phyloP scores from a whole-genome alignment of 495 filamentous ascomycete genomes.

The Penicillium bovifimosum region DNA sequence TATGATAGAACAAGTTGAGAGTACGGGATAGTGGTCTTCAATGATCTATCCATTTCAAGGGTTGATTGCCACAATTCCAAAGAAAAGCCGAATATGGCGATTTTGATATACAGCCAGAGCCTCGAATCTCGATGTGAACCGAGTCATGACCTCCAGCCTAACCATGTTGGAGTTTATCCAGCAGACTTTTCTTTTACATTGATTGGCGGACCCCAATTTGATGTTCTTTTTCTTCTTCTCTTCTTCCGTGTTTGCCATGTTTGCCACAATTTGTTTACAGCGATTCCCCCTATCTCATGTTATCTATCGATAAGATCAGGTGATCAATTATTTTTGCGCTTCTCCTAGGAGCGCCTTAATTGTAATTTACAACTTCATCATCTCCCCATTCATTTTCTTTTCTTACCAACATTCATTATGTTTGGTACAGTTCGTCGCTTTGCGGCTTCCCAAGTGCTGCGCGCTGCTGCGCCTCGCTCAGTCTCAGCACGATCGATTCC shows the following conservation, averaged over 20 bases:
- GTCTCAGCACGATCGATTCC: constrained; percentile 24
- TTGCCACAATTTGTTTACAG: neutral
- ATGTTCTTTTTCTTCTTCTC: too few species aligned
- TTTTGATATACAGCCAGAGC: too few species aligned
- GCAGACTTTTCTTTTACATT: neutral
- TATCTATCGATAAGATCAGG: constrained; percentile 25
- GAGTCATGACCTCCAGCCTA: too few species aligned
- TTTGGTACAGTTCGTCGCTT: constrained; percentile 40
- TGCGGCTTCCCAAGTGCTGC: constrained; percentile 34
- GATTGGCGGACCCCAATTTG: neutral
- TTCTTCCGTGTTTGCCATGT: neutral
- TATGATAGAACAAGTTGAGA: too few species aligned
- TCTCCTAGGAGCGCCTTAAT: constrained; percentile 5
- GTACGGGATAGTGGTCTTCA: too few species aligned
- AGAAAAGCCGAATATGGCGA: too few species aligned
- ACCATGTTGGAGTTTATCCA: neutral
- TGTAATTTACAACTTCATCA: constrained; percentile 4
- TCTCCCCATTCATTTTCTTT: neutral
- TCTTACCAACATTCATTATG: constrained; percentile 26
- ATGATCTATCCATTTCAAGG: too few species aligned
- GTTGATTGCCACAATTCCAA: too few species aligned
- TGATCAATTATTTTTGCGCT: constrained; percentile 16
- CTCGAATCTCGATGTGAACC: too few species aligned
- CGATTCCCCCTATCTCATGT: neutral
- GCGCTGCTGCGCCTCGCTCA: constrained; percentile 29